These are phyloP conservation scores for Incumbomyces lentus DNA, from an alignment of 2,329 filamentous ascomycete genomes.

Conservation along the genomic window DNA sequence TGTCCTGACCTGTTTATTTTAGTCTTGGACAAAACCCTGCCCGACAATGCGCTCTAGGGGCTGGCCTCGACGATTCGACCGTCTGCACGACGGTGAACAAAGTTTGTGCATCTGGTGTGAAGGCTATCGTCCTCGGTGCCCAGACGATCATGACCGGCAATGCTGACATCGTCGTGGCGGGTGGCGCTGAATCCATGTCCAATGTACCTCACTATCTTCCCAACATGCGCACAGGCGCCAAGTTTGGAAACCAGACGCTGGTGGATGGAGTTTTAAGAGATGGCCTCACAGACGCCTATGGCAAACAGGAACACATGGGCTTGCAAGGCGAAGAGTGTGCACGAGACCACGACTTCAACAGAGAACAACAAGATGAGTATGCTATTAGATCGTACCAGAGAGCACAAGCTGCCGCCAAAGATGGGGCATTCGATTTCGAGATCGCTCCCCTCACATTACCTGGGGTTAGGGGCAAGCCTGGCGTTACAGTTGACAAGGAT, in stretches of 20 bases:
- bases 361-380: constrained; percentile 88
- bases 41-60: constrained; percentile 82
- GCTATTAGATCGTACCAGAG: constrained; percentile 92
- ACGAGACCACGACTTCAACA: constrained; percentile 65
- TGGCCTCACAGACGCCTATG: constrained; percentile 84
- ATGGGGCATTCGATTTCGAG: constrained; percentile 71
- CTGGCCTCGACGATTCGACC: constrained; percentile 68
- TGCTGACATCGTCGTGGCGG: constrained; percentile 83
- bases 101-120: constrained; percentile 91
- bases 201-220: constrained; percentile 94
- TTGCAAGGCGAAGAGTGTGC: constrained; percentile 87
- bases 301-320: constrained; percentile 93
- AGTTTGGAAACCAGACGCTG: constrained; percentile 84
- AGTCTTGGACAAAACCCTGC: constrained; percentile 95
- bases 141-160: constrained; percentile 97
- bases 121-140: constrained; percentile 86
- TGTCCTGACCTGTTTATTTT: constrained; percentile 5
- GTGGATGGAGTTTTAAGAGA: constrained; percentile 91
- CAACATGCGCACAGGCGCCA: constrained; percentile 72
- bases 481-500: constrained; percentile 68
- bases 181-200: constrained; percentile 96
- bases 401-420: constrained; percentile 74
- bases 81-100: constrained; percentile 96
- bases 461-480: constrained; percentile 81
- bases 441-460: constrained; percentile 83